Conservation (phyloP, 139 green algal genomes). For the Haematococcus lacustris region DNA sequence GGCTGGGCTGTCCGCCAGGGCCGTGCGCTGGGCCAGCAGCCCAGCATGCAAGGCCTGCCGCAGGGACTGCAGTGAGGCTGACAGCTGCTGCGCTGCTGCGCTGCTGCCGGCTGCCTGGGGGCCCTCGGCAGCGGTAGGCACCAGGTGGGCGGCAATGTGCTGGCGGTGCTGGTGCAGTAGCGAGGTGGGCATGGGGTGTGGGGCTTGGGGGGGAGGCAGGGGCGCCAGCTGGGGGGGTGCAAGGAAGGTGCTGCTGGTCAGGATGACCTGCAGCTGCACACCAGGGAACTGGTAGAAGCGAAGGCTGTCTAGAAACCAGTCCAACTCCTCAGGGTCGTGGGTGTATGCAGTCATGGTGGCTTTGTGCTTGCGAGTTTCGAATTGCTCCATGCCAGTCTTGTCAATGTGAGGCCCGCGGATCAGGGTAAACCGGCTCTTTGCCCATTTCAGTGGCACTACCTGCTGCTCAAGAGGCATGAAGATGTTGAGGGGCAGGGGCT, state of each 20-base stretch:
- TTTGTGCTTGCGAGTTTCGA: slow-evolving; percentile 36
- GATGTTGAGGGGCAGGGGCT: background rate
- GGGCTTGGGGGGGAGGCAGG: background rate
- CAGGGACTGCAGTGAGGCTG: slow-evolving; percentile 10
- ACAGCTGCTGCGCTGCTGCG: slow-evolving; percentile 6
- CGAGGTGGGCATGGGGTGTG: background rate
- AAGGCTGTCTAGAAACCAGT: slow-evolving; percentile 28
- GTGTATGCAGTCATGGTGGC: slow-evolving; percentile 12
- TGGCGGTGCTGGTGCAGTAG: slow-evolving; percentile 11
- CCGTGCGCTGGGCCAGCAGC: slow-evolving; percentile 8
- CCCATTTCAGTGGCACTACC: slow-evolving; percentile 7
- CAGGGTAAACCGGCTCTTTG: slow-evolving; percentile 13
- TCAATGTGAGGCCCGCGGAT: slow-evolving; percentile 31
- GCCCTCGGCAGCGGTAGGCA: background rate
- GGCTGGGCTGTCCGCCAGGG: background rate
- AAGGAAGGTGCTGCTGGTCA: slow-evolving; percentile 11
- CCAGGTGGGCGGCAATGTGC: slow-evolving; percentile 16
- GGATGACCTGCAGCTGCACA: slow-evolving; percentile 15
- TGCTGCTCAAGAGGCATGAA: background rate
- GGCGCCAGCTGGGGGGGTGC: background rate
- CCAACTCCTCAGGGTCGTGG: slow-evolving; percentile 18
- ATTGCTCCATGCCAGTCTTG: slow-evolving; percentile 39
- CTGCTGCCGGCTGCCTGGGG: background rate
- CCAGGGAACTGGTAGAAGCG: slow-evolving; percentile 39
- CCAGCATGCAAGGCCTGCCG: slow-evolving; percentile 16